Conservation (phyloP, 2,329 filamentous ascomycete genomes). For the Colletotrichum karsti region DNA sequence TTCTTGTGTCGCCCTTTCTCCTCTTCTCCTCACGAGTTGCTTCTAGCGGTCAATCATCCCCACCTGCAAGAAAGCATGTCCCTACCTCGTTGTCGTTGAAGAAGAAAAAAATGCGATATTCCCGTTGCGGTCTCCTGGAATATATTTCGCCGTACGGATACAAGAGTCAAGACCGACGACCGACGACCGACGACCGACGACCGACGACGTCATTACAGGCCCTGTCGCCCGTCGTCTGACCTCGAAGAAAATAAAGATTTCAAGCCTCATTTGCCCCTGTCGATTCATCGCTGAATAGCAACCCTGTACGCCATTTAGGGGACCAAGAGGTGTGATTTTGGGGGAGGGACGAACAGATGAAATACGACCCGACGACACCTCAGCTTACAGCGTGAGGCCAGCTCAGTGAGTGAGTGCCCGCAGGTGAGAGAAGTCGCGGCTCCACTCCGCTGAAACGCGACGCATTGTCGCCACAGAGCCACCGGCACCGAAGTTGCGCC, state of each 20-base stretch:
- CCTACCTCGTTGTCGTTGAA: background rate
- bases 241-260: background rate
- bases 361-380: too few relatives aligned
- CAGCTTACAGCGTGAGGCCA: background rate
- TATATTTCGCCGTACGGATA: background rate
- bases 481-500: background rate
- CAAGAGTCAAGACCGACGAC: background rate
- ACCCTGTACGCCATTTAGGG: background rate
- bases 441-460: slow-evolving; percentile 28
- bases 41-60: slow-evolving; percentile 4
- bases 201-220: background rate
- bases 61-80: background rate
- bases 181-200: background rate
- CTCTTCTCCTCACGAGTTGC: background rate
- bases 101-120: background rate
- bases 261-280: background rate
- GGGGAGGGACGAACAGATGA: background rate
- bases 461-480: slow-evolving; percentile 26
- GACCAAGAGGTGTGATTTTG: background rate
- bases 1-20: background rate
- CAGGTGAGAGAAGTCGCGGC: background rate
- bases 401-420: background rate
- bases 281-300: background rate
- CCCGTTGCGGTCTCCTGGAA: background rate
- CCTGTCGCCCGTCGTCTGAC: slow-evolving; percentile 6